A percentile compares a stretch with the other conserved stretches of the same genome.
These are phyloP conservation scores for Solanum hybrid DNA, from an alignment of 305 asterid genomes.

Conservation along the genomic window DNA sequence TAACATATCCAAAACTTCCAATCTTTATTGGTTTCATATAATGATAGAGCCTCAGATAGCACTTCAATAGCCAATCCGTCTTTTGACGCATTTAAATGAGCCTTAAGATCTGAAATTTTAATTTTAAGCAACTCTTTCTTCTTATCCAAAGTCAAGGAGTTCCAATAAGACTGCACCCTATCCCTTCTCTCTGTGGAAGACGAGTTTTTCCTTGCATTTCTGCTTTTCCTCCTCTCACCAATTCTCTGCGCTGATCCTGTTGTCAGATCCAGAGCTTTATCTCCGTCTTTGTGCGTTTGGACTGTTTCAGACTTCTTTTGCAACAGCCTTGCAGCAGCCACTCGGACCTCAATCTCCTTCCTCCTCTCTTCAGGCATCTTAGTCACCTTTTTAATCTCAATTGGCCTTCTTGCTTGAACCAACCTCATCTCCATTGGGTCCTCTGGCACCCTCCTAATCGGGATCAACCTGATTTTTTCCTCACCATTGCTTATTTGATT, in stretches of 20 bases:
- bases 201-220: conserved; percentile 40
- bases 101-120: conserved; percentile 46
- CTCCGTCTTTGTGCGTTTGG: conserved; percentile 37
- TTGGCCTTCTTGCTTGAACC: conserved; percentile 62
- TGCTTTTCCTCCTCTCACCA: conserved; percentile 64
- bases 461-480: conserved; percentile 76
- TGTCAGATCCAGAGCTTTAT: conserved; percentile 47
- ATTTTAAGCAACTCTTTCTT: conserved; percentile 57
- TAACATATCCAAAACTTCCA: conserved; percentile 81
- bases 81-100: conserved; percentile 55
- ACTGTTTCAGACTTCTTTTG: conserved; percentile 70
- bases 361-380: conserved; percentile 86
- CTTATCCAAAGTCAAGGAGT: conserved; percentile 48
- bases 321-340: conserved; percentile 84
- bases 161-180: conserved; percentile 68
- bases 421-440: conserved; percentile 78
- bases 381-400: conserved; percentile 75
- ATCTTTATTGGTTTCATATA: conserved; percentile 43
- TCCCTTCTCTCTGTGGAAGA: conserved; percentile 71
- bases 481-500: conserved; percentile 71
- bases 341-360: conserved; percentile 89
- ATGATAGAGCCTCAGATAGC: conserved; percentile 58
- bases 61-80: conserved; percentile 43
- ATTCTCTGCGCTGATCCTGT: conserved; percentile 44
- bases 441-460: conserved; percentile 65